Evolutionary conservation across 164 flowering plant genomes (phyloP).

Genomic region (Umbellularia californica): DNA sequence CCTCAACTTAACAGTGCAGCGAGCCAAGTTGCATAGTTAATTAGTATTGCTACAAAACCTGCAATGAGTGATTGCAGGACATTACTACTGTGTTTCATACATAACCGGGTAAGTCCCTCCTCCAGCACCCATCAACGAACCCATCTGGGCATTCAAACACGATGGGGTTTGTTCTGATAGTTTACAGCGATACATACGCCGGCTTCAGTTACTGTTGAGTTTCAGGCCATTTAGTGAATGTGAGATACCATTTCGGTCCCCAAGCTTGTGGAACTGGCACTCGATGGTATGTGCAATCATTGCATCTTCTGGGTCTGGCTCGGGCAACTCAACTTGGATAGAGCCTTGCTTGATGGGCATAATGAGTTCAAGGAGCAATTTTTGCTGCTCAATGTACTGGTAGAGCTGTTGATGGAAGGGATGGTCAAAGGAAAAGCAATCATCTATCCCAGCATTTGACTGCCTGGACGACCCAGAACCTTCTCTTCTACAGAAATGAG

Average conservation of each 20-base stretch:
- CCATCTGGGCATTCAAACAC: background rate
- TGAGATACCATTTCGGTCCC: conserved; percentile 26
- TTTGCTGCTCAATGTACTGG: conserved; percentile 58
- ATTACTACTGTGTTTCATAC: background rate
- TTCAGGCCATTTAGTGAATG: conserved; percentile 23
- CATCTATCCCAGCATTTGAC: conserved; percentile 25
- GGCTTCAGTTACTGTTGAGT: conserved; percentile 17
- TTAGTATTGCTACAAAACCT: background rate
- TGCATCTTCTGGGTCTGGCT: conserved; percentile 43
- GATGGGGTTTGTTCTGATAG: background rate
- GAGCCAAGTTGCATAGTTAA: too few relatives aligned
- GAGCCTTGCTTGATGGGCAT: conserved; percentile 58
- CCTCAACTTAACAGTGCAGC: too few relatives aligned
- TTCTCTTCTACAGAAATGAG: conserved; percentile 70
- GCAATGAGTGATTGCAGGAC: background rate
- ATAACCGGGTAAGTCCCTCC: background rate
- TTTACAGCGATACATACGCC: background rate
- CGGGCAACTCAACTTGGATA: conserved; percentile 67
- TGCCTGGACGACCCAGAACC: conserved; percentile 65
- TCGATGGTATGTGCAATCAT: conserved; percentile 61
- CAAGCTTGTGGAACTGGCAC: conserved; percentile 54
- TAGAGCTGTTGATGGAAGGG: conserved; percentile 77
- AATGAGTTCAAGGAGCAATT: conserved; percentile 14
- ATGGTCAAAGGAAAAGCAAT: conserved; percentile 71
- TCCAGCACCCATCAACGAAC: background rate